These are phyloP conservation scores for Akanthomyces lecanii DNA, from an alignment of 2,329 filamentous ascomycete species.

Conservation along the genomic window DNA sequence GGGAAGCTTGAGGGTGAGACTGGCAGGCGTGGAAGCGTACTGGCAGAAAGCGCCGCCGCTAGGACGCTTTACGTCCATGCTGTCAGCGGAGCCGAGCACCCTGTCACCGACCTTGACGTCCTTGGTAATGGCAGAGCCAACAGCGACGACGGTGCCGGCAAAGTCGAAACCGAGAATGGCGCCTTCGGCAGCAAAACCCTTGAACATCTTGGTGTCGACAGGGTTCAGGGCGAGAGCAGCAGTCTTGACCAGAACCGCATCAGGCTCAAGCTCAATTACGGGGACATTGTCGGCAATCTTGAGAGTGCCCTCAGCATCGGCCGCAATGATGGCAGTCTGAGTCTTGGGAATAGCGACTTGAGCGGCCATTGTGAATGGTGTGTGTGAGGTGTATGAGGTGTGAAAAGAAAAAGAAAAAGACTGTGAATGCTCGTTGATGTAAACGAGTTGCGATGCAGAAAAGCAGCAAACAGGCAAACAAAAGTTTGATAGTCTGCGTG, in stretches of 20 bases:
- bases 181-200: conserved; percentile 25
- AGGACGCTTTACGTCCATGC: conserved; percentile 20
- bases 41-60: conserved; percentile 29
- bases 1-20: conserved; percentile 25
- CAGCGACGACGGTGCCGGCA: conserved; percentile 28
- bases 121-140: conserved; percentile 20
- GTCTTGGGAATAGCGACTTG: conserved; percentile 14
- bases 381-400: not conserved
- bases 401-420: not conserved
- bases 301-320: conserved; percentile 11
- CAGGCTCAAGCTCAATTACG: conserved; percentile 14
- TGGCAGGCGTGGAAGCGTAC: conserved; percentile 23
- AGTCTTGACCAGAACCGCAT: conserved; percentile 23
- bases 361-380: conserved; percentile 10
- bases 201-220: conserved; percentile 32
- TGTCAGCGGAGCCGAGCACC: conserved; percentile 25
- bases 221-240: conserved; percentile 34
- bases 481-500: not conserved
- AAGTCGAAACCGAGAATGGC: conserved; percentile 33
- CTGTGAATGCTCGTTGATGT: not conserved
- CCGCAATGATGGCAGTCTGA: conserved; percentile 14
- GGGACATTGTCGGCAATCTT: conserved; percentile 5
- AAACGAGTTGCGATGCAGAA: not conserved
- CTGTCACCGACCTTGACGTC: conserved; percentile 24
- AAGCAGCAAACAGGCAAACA: not conserved